Evolutionary conservation across 495 filamentous ascomycete genomes (phyloP), one percentile per base, ranked within the genome.

Genomic region (Xylaria grammica): DNA sequence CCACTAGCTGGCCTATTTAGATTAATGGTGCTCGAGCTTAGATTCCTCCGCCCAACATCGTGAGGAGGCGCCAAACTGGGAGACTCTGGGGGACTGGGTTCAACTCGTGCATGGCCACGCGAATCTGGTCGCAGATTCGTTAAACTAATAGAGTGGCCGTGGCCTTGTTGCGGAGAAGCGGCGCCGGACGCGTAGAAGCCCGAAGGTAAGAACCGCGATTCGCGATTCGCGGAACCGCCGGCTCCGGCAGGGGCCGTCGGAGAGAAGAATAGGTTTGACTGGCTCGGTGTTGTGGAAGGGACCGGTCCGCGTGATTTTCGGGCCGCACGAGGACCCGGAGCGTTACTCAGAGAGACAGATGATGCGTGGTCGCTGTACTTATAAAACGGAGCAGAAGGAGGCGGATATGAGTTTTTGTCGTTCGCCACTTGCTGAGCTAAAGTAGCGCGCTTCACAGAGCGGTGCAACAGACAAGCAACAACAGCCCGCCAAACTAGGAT

Each of bases 381-480:
- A 73, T 87, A 86, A 72, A 87, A 85, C 15, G 81, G 84, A 11
- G 79, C 71, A 4, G 79, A 71, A 52, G 84, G 76, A 52, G 82
- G 73, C 49, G 81, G 73, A 68, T 85, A 86, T 10, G 77, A 68
- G 48, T 77, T 78, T 73, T 91, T 93, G 64, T 84, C 82, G 69
- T 92, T 91, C 44, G 85, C 83, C 22, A 80, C 68, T 61, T 90
- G 84, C 56, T 92, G 89, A 62, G 85, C 84, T 63, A 90, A 74
- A 9, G 93, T 90, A 45, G 94, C 92, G 69, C 88, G 89, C 67
- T 87, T 85, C 46, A 98, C 93, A 60, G 90, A 94, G 45, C 94
- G 92, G 75, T 97, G 94, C 24, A 99, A 83, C 15, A 93, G 92
- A 88, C 92, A 97, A 67, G 91, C 93, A 22, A 98, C 88, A 60